Base-by-base conservation (phyloP, 139 green algal genomes). In the Mychonastes homosphaera region DNA sequence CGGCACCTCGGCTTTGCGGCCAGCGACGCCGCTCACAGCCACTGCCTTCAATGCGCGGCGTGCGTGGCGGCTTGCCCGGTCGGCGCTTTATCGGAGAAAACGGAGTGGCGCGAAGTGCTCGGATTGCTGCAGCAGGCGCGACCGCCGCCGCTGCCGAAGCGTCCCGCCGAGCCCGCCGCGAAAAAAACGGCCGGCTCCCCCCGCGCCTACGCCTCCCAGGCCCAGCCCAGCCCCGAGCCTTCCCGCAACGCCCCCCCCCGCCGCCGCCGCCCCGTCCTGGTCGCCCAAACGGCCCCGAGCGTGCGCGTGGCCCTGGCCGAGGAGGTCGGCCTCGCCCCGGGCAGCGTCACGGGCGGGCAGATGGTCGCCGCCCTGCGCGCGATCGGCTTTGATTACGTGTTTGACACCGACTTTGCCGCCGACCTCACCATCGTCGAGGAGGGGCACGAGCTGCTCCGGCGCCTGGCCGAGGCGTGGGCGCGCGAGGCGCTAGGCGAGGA, bases 381-480 rank as follows among this genome's bases (percentile, higher is more conserved):
- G 19, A 69, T 88, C 10, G 81, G 81, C 34, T 88, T 87, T 35
- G 64, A 87, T 50, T 70, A 76, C 69, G 79, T 88, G 13, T 87
- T 83, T 63, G 80, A 67, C 48, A 53, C 53, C 77, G 60, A 81
- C 33, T 78, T 80, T 33, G 57, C 47, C 3, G 80, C 80, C 23
- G 81, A 88, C 60, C 58, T 88, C 43, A 88, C 81, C 8, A 87
- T 88, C 68, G 79, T 87, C 71, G 81, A 88, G 69, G 81, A 88
- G 60, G 74, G 67, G 9, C 60, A 50, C n/a, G 56, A 61, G 56
- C 44, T 67, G 48, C 33, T 66, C 18, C 55, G 56, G 35, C 33
- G 63, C 27, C 46, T 65, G 13, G 44, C 64, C 57, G 15, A 34
- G 39, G 58, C 58, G 0, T 65, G 58, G 58, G 58, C 46, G 3